These are phyloP conservation scores for Chrysochromulina parva DNA, from an alignment of 78 protist species.

Conservation along the genomic window DNA sequence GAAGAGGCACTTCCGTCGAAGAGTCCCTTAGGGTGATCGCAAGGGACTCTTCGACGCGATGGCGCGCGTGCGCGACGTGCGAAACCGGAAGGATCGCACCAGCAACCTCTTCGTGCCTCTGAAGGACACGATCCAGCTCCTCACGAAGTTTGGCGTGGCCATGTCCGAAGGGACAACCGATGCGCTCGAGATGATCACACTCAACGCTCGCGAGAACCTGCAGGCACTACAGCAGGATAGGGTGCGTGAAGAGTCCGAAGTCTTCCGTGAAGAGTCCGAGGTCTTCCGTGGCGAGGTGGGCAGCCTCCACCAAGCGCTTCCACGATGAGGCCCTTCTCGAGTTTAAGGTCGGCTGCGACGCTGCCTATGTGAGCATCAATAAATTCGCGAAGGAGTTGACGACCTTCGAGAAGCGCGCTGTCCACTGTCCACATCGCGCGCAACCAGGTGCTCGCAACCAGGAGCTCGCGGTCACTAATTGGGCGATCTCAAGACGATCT, in stretches of 20 bases:
- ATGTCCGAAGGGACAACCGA: background rate
- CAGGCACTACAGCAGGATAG: constrained; percentile 4
- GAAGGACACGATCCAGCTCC: constrained; percentile 4
- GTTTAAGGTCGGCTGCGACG: background rate
- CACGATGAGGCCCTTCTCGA: background rate
- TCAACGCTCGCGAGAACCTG: background rate
- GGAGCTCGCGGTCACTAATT: constrained; percentile 39
- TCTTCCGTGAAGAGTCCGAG: constrained; percentile 26
- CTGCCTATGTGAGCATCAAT: constrained; percentile 49
- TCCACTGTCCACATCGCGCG: background rate
- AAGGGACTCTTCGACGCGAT: constrained; percentile 47
- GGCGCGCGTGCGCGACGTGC: constrained; percentile 21
- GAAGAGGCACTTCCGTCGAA: constrained; percentile 30
- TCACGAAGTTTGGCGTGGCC: background rate
- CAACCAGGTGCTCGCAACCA: constrained; percentile 54
- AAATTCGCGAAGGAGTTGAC: background rate
- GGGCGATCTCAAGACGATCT: constrained; percentile 29
- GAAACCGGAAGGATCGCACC: background rate
- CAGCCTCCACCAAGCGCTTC: background rate
- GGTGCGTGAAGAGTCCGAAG: too few relatives aligned
- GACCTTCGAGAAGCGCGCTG: constrained; percentile 18
- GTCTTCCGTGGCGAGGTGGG: constrained; percentile 27
- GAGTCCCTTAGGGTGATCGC: constrained; percentile 42
- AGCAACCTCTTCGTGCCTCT: constrained; percentile 25
- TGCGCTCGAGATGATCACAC: background rate